Evolutionary conservation across 768 basidiomycete species (phyloP), one percentile per base, ranked within the genome.

Genomic region (Calvatia gigantea): DNA sequence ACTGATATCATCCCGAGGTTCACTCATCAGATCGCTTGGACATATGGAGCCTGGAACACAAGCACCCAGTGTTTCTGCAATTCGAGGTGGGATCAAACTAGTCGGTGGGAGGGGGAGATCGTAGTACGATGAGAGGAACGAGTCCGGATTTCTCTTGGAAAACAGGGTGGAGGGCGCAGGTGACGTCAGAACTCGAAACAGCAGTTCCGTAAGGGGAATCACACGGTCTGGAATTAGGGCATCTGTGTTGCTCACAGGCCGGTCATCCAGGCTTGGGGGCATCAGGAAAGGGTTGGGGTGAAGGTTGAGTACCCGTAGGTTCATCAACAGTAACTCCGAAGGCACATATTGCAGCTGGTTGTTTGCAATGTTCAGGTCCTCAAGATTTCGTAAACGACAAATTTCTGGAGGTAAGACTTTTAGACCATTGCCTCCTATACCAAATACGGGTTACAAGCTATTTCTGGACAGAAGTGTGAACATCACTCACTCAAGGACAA

Each of bases 351-450:
- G 61, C 2, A 90, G 68, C 29, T 69, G 66, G 65, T 91, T 91
- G 51, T 76, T 73, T 0, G 84, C 74, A 3, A 91, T 61, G 57
- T 88, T 86, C 6, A 91, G 73, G 41, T 84, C 79, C 46, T 73
- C 72, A 2, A 91, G 75, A 46, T 78, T 77, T 7, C 63, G 70
- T 15, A 90, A 72, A 5, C 70, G 70, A 17, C 67, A 71, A 32
- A 91, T 84, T 48, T 86, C 86, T 0, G 88, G 81, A 1, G 89
- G 87, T 17, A 91, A 66, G 37, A 69, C 71, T 1, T 69, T 74
- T 5, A 91, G 67, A 9, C 65, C 62, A 62, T 91, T 91, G 4
- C 69, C 69, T 2, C 85, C 89, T 88, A 75, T 62, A 41, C 72
- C 72, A 25, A 25, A 53, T 31, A 28, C 23, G 27, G 5, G 37